Conservation (phyloP, 2,329 filamentous ascomycete species). For the Xylariaceae sp. region DNA sequence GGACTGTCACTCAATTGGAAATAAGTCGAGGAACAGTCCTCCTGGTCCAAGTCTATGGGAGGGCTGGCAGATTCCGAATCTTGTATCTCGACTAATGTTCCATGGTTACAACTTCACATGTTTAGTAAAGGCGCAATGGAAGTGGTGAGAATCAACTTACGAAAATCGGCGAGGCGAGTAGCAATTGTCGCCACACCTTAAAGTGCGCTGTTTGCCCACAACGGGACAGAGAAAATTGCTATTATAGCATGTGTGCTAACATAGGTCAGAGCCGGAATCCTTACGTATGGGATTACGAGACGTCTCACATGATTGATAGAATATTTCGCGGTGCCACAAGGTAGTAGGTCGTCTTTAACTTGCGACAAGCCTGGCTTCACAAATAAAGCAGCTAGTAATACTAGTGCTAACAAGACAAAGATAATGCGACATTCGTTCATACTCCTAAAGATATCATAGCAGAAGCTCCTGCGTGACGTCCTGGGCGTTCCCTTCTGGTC, state of each 20-base stretch:
- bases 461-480: conserved; percentile 1
- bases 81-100: conserved; percentile 8
- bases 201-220: conserved; percentile 29
- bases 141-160: conserved; percentile 17
- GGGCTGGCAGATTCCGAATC: neutral
- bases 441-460: neutral
- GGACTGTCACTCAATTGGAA: conserved; percentile 55
- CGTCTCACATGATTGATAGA: conserved; percentile 26
- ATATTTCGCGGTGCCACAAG: conserved; percentile 29
- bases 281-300: neutral
- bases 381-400: conserved; percentile 22
- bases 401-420: conserved; percentile 15
- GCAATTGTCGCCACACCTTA: conserved; percentile 33
- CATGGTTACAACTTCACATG: conserved; percentile 14
- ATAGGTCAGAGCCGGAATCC: conserved; percentile 3
- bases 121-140: neutral
- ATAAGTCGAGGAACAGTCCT: conserved; percentile 23
- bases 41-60: conserved; percentile 1
- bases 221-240: conserved; percentile 35
- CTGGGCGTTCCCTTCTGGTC: neutral
- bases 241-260: conserved; percentile 32
- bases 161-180: conserved; percentile 31
- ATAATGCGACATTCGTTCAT: conserved; percentile 13
- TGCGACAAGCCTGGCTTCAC: conserved; percentile 1
- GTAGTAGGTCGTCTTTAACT: conserved; percentile 16